Evolutionary conservation across 2,329 filamentous ascomycete species (phyloP).

Genomic region (Paracamarosporium sp.): DNA sequence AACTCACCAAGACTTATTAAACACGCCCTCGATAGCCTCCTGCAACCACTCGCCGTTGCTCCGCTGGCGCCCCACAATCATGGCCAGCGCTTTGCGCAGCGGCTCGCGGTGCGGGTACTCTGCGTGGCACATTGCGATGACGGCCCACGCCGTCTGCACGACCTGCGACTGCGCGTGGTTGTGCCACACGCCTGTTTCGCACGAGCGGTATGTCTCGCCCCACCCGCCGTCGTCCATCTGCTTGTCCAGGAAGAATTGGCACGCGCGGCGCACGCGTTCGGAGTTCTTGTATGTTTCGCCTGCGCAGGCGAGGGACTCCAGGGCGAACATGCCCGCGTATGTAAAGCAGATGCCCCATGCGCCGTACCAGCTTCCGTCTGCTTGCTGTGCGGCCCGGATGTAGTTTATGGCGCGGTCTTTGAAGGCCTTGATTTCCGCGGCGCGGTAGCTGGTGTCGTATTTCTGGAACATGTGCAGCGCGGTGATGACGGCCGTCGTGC

Average conservation of each 20-base stretch:
- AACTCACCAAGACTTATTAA: slow-evolving; percentile 91
- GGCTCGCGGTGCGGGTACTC: slow-evolving; percentile 77
- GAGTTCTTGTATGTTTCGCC: slow-evolving; percentile 84
- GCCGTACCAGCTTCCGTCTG: slow-evolving; percentile 96
- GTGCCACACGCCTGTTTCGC: slow-evolving; percentile 76
- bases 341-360: slow-evolving; percentile 99
- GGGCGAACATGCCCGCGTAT: slow-evolving; percentile 94
- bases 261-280: slow-evolving; percentile 73
- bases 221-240: slow-evolving; percentile 92
- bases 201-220: slow-evolving; percentile 92
- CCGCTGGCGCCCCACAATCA: slow-evolving; percentile 87
- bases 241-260: slow-evolving; percentile 83
- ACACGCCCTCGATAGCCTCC: slow-evolving; percentile 96
- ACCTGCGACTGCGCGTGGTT: slow-evolving; percentile 86
- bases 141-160: slow-evolving; percentile 93
- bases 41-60: slow-evolving; percentile 92
- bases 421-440: slow-evolving; percentile 75
- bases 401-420: slow-evolving; percentile 78
- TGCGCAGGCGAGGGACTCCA: slow-evolving; percentile 82
- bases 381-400: slow-evolving; percentile 78
- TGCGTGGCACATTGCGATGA: slow-evolving; percentile 80
- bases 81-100: slow-evolving; percentile 74
- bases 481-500: slow-evolving; percentile 92
- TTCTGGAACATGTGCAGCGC: slow-evolving; percentile 82
- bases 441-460: slow-evolving; percentile 81